A percentile compares a stretch with the other conserved stretches of the same genome.
Evolutionary conservation across 1,284 basidiomycete genomes (phyloP).

Genomic region (Pulveroboletus sp.): DNA sequence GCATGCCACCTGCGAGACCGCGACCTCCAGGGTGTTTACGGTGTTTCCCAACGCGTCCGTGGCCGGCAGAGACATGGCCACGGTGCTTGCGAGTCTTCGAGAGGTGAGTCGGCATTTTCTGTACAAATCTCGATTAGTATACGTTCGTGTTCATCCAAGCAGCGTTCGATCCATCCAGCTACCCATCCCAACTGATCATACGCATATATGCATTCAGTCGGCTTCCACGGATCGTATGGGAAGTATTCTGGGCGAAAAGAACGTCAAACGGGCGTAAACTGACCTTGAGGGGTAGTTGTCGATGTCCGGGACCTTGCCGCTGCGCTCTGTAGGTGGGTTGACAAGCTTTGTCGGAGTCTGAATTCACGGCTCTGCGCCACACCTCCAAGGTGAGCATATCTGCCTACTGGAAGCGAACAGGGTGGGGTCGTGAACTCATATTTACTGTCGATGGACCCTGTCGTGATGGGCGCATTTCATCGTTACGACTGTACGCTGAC

Average conservation of each 20-base stretch:
- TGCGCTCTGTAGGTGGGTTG: constrained; percentile 1
- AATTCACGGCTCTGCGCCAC: constrained; percentile 22
- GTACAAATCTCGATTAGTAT: constrained; percentile 34
- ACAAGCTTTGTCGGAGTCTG: constrained; percentile 29
- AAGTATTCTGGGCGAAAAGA: constrained; percentile 20
- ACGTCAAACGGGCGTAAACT: constrained; percentile 41
- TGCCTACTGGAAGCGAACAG: constrained; percentile 25
- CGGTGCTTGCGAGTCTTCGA: constrained; percentile 98
- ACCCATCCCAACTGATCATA: constrained; percentile 35
- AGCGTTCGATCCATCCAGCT: constrained; percentile 48
- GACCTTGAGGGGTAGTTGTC: constrained; percentile 63
- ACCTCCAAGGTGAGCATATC: constrained; percentile 21
- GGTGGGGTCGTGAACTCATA: constrained; percentile 55
- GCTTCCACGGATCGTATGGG: constrained; percentile 9
- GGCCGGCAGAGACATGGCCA: constrained; percentile 97
- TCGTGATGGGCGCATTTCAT: constrained; percentile 40
- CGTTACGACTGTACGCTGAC: background rate
- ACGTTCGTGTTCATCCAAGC: constrained; percentile 34
- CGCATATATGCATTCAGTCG: constrained; percentile 36
- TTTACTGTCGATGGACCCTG: constrained; percentile 71
- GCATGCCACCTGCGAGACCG: constrained; percentile 99
- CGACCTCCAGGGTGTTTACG: constrained; percentile 99
- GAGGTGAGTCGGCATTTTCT: constrained; percentile 91
- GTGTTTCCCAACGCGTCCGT: constrained; percentile 99
- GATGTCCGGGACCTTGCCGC: constrained; percentile 45